Evolutionary conservation across 805 yeast genomes (phyloP), one percentile per base, ranked within the genome.

Genomic region (Grigorovia humatica): DNA sequence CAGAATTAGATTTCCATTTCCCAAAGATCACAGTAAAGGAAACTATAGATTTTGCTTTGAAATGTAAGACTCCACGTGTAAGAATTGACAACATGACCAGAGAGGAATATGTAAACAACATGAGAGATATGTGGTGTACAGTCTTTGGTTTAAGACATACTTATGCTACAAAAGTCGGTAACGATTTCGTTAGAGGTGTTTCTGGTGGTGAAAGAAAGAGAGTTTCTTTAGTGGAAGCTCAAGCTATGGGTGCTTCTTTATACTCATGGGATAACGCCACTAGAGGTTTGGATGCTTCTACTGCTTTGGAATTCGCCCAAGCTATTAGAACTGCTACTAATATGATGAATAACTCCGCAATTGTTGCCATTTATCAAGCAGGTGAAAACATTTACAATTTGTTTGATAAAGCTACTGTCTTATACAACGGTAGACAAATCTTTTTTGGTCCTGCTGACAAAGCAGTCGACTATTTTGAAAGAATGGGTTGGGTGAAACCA

Each of bases 151-250:
- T 75, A 52, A 69, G 75, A 15, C 83, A 79, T 60, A 79, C 82
- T 9, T 66, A 73, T 51, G 66, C 79, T 58, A 79, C 84, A 42
- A 76, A 74, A 53, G 84, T 81, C 46, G 86, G 86, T 65, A 75
- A 80, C 59, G 83, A n/a, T n/a, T n/a, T n/a, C n/a, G n/a, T n/a
- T n/a, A n/a, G n/a, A n/a, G n/a, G n/a, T n/a, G n/a, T n/a, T 50
- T 79, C 83, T 38, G 85, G 83, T 64, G 84, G 85, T 71, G 83
- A 80, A 65, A 71, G 84, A 61, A 80, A 79, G 65, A 73, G 85
- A 69, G 82, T 80, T 18, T 77, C 82, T 17, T 79, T 80, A 64
- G 82, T 82, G 20, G 85, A 80, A 60, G 81, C 74, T 8, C 70
- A 74, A 8, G 64, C 74, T 48, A 67, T 70, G 49, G 72, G 73